Evolutionary conservation across 1,284 basidiomycete species (phyloP).

Genomic region (Fomes fomentarius): DNA sequence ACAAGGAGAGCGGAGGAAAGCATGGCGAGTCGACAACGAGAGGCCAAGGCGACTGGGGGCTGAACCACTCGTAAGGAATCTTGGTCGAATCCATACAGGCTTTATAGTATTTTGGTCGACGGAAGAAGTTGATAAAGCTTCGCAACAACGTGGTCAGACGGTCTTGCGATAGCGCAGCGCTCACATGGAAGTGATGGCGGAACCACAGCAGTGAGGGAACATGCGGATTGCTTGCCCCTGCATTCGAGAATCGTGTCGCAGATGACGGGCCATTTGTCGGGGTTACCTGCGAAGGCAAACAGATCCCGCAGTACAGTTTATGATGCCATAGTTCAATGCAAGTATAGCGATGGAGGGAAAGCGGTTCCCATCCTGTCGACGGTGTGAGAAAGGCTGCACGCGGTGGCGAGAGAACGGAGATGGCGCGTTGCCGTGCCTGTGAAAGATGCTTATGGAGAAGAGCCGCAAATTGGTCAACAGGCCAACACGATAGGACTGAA

Average conservation of each 20-base stretch:
- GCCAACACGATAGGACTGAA: constrained; percentile 13
- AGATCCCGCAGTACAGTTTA: constrained; percentile 1
- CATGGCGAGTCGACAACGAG: constrained; percentile 14
- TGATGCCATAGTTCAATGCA: constrained; percentile 13
- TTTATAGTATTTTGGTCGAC: constrained; percentile 12
- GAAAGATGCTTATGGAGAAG: constrained; percentile 3
- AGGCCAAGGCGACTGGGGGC: constrained; percentile 14
- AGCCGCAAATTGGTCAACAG: constrained; percentile 14
- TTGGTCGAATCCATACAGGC: background rate
- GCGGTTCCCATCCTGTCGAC: constrained; percentile 10
- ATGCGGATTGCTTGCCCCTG: constrained; percentile 8
- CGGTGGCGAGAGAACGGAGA: constrained; percentile 20
- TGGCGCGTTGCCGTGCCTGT: constrained; percentile 8
- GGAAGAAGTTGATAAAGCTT: background rate
- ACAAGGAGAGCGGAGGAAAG: constrained; percentile 28
- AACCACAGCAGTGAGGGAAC: constrained; percentile 4
- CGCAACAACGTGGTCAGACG: background rate
- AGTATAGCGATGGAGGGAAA: constrained; percentile 4
- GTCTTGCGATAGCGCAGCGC: constrained; percentile 1
- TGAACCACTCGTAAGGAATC: constrained; percentile 12
- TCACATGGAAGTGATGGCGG: constrained; percentile 5
- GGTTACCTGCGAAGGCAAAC: constrained; percentile 14
- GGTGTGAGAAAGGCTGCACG: constrained; percentile 22
- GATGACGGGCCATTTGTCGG: constrained; percentile 7
- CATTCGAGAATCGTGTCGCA: constrained; percentile 7